phyloP scores from a whole-genome alignment of 2,329 filamentous ascomycete species.

The Dactylellina drechsleri region DNA sequence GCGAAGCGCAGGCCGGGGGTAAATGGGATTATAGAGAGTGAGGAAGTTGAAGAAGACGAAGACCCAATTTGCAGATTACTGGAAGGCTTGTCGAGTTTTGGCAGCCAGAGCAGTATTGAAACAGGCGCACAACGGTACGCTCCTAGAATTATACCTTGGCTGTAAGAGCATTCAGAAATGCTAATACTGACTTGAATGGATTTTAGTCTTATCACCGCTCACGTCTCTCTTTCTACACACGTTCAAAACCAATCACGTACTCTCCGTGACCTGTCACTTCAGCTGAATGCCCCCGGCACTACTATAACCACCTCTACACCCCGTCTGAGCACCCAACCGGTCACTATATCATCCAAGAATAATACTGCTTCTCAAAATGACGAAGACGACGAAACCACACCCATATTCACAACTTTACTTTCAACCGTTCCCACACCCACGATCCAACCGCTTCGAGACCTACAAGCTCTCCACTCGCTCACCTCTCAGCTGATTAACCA shows the following conservation, averaged over 20 bases:
- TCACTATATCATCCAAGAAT: constrained; percentile 55
- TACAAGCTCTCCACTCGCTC: constrained; percentile 75
- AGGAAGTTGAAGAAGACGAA: constrained; percentile 46
- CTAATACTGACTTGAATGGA: constrained; percentile 37
- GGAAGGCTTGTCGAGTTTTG: constrained; percentile 75
- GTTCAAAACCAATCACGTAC: constrained; percentile 78
- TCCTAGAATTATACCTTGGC: constrained; percentile 3
- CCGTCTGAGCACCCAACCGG: constrained; percentile 41
- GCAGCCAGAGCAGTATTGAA: constrained; percentile 77
- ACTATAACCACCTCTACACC: constrained; percentile 43
- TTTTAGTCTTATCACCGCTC: constrained; percentile 76
- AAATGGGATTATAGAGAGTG: constrained; percentile 73
- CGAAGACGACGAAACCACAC: constrained; percentile 41
- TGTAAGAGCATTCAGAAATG: constrained; percentile 3
- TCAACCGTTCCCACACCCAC: constrained; percentile 75
- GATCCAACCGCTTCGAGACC: constrained; percentile 72
- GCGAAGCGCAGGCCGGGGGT: constrained; percentile 70
- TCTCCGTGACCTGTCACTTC: constrained; percentile 76
- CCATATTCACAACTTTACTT: constrained; percentile 60
- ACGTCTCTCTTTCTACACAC: constrained; percentile 78
- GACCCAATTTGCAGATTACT: constrained; percentile 74
- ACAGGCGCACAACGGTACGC: constrained; percentile 75
- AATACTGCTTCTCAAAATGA: constrained; percentile 3
- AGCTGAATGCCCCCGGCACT: constrained; percentile 48
- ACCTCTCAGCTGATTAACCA: constrained; percentile 80